A percentile compares a stretch with the other conserved stretches of the same genome.
phyloP scores from a whole-genome alignment of 192 early-diverging fungal genomes.

The Diversispora epigaea region DNA sequence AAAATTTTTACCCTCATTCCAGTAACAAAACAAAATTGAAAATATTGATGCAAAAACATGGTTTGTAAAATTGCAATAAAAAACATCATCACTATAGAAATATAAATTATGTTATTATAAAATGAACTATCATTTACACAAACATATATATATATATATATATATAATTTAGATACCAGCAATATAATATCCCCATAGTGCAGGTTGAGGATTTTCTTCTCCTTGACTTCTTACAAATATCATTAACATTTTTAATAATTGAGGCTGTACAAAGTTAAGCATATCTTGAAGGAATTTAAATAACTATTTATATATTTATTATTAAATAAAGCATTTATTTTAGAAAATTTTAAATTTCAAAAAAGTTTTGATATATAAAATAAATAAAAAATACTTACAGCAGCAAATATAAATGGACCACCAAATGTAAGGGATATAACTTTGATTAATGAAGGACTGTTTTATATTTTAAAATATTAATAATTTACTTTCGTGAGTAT shows the following conservation, averaged over 20 bases:
- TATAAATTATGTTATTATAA: background rate
- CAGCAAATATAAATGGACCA: slow-evolving; percentile 65
- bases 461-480: background rate
- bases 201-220: slow-evolving; percentile 50
- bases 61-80: slow-evolving; percentile 72
- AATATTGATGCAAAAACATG: slow-evolving; percentile 83
- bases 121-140: background rate
- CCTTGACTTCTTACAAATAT: slow-evolving; percentile 61
- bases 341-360: background rate
- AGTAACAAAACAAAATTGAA: slow-evolving; percentile 76
- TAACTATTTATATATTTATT: slow-evolving; percentile 35
- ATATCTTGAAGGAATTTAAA: slow-evolving; percentile 79
- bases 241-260: slow-evolving; percentile 72
- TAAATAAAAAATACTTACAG: slow-evolving; percentile 34
- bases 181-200: slow-evolving; percentile 78
- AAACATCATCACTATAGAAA: slow-evolving; percentile 64
- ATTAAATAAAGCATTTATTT: background rate
- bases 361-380: background rate
- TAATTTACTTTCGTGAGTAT: background rate
- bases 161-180: slow-evolving; percentile 47
- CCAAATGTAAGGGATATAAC: slow-evolving; percentile 66
- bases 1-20: slow-evolving; percentile 57
- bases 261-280: slow-evolving; percentile 76
- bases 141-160: background rate
- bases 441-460: slow-evolving; percentile 71